Percentiles rank a stretch among this genome's conserved stretches.
These are phyloP conservation scores for Sedum album DNA, from an alignment of 164 flowering plant species.

Conservation along the genomic window DNA sequence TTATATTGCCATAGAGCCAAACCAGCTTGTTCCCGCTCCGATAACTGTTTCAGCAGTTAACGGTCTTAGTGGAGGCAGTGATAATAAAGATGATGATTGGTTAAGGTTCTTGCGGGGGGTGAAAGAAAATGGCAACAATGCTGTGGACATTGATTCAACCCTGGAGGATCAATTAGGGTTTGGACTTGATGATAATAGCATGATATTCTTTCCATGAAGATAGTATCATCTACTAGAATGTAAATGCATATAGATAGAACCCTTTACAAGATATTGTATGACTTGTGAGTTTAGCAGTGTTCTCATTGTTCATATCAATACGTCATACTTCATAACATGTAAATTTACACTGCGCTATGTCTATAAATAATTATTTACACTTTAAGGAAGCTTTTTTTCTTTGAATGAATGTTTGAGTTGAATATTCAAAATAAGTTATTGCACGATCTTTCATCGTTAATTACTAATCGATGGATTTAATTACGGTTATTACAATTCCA, in stretches of 20 bases:
- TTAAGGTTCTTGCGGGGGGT: neutral
- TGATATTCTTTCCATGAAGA: constrained; percentile 1
- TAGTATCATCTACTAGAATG: neutral
- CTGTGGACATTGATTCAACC: constrained; percentile 1
- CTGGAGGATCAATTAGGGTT: constrained; percentile 3
- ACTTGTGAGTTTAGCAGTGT: no score
- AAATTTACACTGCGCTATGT: no score
- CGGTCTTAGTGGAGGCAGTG: neutral
- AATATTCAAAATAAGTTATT: no score
- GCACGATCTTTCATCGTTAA: no score
- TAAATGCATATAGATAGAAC: neutral
- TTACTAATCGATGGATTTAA: no score
- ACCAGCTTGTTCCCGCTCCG: neutral
- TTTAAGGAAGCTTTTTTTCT: no score
- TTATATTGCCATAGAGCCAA: neutral
- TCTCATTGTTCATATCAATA: no score
- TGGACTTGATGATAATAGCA: constrained; percentile 1
- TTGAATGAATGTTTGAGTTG: no score
- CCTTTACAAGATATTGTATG: neutral
- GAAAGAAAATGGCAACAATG: neutral
- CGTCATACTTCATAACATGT: no score
- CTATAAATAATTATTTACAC: no score
- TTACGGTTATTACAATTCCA: no score
- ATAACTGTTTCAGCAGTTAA: neutral
- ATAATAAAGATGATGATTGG: neutral